These are phyloP conservation scores for Seminavis robusta DNA, from an alignment of 108 stramenopile species.

Conservation along the genomic window DNA sequence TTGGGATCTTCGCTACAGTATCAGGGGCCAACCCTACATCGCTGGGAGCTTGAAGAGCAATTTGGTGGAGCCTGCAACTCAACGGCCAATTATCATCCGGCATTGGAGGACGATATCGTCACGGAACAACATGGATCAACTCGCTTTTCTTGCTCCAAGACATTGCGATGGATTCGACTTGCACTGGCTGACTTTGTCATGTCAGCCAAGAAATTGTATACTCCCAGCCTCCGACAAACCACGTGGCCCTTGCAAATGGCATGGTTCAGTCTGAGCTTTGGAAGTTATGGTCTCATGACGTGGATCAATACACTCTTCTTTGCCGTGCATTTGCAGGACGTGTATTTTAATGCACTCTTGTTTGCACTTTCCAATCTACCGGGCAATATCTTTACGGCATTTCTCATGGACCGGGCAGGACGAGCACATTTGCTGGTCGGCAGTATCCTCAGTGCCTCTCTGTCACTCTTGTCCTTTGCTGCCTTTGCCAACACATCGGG, in stretches of 20 bases:
- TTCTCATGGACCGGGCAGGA: constrained; percentile 54
- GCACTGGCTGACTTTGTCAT: constrained; percentile 17
- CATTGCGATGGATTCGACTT: neutral
- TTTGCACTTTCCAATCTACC: constrained; percentile 73
- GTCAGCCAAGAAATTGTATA: constrained; percentile 42
- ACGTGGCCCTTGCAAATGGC: constrained; percentile 63
- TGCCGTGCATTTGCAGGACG: constrained; percentile 60
- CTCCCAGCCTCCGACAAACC: constrained; percentile 35
- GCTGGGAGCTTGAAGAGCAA: neutral
- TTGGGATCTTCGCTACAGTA: constrained; percentile 18
- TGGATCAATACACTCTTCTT: constrained; percentile 85
- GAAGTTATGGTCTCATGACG: constrained; percentile 68
- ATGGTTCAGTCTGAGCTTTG: constrained; percentile 76
- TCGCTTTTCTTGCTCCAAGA: neutral
- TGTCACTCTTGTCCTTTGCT: constrained; percentile 59
- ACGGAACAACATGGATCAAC: no score
- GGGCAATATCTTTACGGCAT: constrained; percentile 55
- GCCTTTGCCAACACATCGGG: constrained; percentile 6
- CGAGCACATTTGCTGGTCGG: constrained; percentile 46
- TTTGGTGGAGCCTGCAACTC: no score
- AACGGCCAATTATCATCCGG: no score
- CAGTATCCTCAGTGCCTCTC: constrained; percentile 39
- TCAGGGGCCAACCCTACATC: neutral
- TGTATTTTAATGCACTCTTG: constrained; percentile 73
- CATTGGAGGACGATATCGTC: no score